Evolutionary conservation across 2,329 filamentous ascomycete genomes (phyloP).

Genomic region (Fusarium torulosum): DNA sequence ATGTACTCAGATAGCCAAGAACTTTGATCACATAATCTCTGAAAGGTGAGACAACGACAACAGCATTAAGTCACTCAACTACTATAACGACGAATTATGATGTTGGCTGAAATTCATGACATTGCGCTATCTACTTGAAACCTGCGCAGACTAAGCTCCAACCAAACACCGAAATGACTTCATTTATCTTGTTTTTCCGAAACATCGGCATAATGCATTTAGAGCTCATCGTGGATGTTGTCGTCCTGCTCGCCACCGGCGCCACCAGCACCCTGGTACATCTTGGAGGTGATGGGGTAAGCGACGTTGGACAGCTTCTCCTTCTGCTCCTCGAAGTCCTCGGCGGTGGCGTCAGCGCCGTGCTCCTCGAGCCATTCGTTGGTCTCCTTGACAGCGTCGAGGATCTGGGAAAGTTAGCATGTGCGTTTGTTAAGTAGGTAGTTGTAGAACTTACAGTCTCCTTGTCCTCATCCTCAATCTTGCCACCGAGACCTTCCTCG

Average conservation of each 20-base stretch:
- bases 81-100: neutral
- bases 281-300: slow-evolving; percentile 99
- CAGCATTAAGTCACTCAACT: neutral
- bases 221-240: slow-evolving; percentile 85
- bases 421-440: neutral
- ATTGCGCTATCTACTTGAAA: slow-evolving; percentile 52
- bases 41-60: neutral
- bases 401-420: slow-evolving; percentile 69
- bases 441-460: slow-evolving; percentile 76
- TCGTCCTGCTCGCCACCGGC: slow-evolving; percentile 73
- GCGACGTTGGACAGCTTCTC: slow-evolving; percentile 98
- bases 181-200: slow-evolving; percentile 48
- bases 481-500: slow-evolving; percentile 94
- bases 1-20: neutral
- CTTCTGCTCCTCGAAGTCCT: slow-evolving; percentile 99
- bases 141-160: slow-evolving; percentile 44
- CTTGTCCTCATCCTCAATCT: slow-evolving; percentile 99
- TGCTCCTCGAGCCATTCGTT: slow-evolving; percentile 98
- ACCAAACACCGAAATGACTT: slow-evolving; percentile 49
- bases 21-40: neutral
- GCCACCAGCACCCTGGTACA: slow-evolving; percentile 74
- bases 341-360: slow-evolving; percentile 82
- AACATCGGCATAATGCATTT: slow-evolving; percentile 60
- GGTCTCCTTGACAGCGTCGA: slow-evolving; percentile 97
- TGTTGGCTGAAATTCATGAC: slow-evolving; percentile 39